Evolutionary conservation across 2,329 filamentous ascomycete genomes (phyloP).

Genomic region (Helotiales sp.): DNA sequence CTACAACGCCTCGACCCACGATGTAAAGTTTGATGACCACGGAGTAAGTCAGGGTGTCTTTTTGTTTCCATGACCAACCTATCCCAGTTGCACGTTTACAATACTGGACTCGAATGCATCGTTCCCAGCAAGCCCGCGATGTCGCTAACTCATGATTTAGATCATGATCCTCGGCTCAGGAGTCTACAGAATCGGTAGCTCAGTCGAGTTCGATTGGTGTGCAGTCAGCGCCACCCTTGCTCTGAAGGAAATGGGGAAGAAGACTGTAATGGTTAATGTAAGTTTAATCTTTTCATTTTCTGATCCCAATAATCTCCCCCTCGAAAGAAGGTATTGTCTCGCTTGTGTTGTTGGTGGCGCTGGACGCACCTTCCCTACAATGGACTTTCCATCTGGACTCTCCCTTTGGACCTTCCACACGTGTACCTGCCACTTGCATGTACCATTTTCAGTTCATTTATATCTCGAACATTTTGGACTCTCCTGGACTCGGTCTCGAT

Average conservation of each 20-base stretch:
- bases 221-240: conserved; percentile 87
- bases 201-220: conserved; percentile 99
- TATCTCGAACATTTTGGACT: background rate
- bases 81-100: too few species aligned
- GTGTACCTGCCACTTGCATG: background rate
- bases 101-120: too few species aligned
- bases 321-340: too few species aligned
- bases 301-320: too few species aligned
- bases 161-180: conserved; percentile 88
- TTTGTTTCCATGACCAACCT: too few species aligned
- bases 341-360: too few species aligned
- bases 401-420: too few species aligned
- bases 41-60: too few species aligned
- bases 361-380: background rate
- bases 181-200: conserved; percentile 96
- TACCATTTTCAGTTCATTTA: conserved; percentile 7
- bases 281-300: too few species aligned
- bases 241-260: conserved; percentile 83
- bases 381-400: background rate
- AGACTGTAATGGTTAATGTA: conserved; percentile 96
- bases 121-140: too few species aligned
- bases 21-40: conserved; percentile 91
- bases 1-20: conserved; percentile 93
- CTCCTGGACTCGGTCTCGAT: background rate
- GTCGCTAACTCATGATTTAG: too few species aligned